Evolutionary conservation across 495 filamentous ascomycete genomes (phyloP), one percentile per base, ranked within the genome.

Genomic region (Hypoxylon lenormandii): DNA sequence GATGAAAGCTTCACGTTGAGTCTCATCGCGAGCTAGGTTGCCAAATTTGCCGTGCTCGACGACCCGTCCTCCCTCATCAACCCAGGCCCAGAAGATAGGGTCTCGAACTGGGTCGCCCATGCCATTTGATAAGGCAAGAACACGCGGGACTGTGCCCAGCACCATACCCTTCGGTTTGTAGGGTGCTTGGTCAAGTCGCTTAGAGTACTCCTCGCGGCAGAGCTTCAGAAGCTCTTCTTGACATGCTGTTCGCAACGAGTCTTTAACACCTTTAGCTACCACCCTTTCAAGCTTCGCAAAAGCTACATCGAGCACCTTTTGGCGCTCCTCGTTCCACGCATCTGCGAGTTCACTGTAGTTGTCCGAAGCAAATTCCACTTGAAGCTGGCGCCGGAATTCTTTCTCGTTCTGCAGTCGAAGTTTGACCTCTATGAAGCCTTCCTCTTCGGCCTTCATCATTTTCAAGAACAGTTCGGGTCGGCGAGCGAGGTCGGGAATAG

Each of bases 391-490:
- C 47, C 86, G 87, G 81, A 97, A 92, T 30, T 88, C 82, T 6
- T 88, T 84, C 64, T 91, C 88, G 56, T 91, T 87, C 67, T 92
- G 87, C 54, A 97, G 83, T 13, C 86, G 84, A 22, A 97, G 84
- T 55, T 85, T 86, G 18, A 98, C 90, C 48, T 97, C 92, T 18
- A 98, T 84, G 1, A 98, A 79, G 3, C 93, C 93, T 73, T 98
- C 95, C 69, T 92, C 89, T 78, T 98, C 95, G 3, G 95, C 95
- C 75, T 92, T 95, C 73, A 98, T 87, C 95, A 98, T 98, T 75
- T 92, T 90, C 13, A 98, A 80, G 72, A 92, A 98, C 47, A 96
- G 84, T 68, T 96, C 94, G 8, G 95, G 95, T 15, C 89, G 88
- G 18, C 84, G 85, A 5, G 92, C 91, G 64, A 98, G 87, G 62